Evolutionary conservation across 2,329 filamentous ascomycete genomes (phyloP).

Genomic region (Dryadomyces quercivorus): DNA sequence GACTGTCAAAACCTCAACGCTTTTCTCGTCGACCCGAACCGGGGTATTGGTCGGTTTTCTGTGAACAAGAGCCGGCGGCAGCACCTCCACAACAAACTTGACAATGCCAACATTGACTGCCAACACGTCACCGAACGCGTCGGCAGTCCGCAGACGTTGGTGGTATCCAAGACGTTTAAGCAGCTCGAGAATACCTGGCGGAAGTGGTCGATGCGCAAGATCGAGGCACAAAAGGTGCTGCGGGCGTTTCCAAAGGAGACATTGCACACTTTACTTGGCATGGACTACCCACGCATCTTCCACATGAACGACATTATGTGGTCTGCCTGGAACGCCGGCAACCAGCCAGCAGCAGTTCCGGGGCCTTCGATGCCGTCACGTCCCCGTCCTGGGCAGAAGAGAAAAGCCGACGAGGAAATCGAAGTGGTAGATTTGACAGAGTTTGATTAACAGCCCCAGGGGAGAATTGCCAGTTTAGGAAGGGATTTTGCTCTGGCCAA

Average conservation of each 20-base stretch:
- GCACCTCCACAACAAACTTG: not conserved
- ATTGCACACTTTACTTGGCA: not conserved
- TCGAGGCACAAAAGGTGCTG: not conserved
- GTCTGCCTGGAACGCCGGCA: not conserved
- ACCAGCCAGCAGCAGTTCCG: not conserved
- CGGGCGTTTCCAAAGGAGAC: not conserved
- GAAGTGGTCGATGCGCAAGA: not conserved
- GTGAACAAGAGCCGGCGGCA: not conserved
- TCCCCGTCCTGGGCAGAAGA: not conserved
- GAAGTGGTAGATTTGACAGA: constrained; percentile 1
- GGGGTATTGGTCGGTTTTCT: not conserved
- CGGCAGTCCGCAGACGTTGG: constrained; percentile 1
- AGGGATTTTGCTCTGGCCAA: too few relatives aligned
- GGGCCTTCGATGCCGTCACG: not conserved
- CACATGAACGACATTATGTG: not conserved
- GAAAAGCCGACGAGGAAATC: not conserved
- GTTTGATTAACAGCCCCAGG: not conserved
- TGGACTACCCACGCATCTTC: not conserved
- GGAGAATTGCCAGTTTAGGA: too few relatives aligned
- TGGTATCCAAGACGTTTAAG: not conserved
- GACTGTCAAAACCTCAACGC: not conserved
- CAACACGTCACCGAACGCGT: not conserved
- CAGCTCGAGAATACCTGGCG: not conserved
- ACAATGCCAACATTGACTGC: not conserved
- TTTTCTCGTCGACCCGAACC: not conserved